Evolutionary conservation across 2,329 filamentous ascomycete genomes (phyloP).

Genomic region (Colletotrichum aenigma): DNA sequence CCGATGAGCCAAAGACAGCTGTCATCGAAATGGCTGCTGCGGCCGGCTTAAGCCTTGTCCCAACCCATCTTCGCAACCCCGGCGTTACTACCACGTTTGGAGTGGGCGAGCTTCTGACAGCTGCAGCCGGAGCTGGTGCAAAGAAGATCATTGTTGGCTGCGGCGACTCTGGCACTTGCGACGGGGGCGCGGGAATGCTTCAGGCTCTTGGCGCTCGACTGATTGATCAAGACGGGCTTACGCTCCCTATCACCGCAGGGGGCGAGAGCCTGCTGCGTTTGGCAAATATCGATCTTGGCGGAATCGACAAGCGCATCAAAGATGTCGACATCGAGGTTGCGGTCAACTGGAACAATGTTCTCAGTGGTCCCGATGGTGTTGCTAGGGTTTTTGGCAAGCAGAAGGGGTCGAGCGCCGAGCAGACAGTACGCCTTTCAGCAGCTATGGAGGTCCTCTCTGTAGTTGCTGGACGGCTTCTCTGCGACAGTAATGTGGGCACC

Average conservation of each 20-base stretch:
- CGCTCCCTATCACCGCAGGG: constrained; percentile 42
- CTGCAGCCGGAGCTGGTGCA: constrained; percentile 49
- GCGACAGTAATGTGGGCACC: constrained; percentile 35
- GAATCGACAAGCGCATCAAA: constrained; percentile 40
- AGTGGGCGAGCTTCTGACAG: constrained; percentile 51
- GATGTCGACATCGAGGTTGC: constrained; percentile 49
- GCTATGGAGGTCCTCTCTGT: constrained; percentile 47
- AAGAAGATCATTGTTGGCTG: constrained; percentile 53
- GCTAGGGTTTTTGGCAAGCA: constrained; percentile 56
- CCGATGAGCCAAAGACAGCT: constrained; percentile 35
- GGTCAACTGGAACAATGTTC: constrained; percentile 56
- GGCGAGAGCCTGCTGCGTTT: constrained; percentile 42
- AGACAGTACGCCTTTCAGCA: constrained; percentile 44
- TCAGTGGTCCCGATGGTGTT: constrained; percentile 52
- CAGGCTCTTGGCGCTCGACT: constrained; percentile 54
- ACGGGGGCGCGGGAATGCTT: constrained; percentile 58
- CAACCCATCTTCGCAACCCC: constrained; percentile 46
- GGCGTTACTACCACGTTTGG: constrained; percentile 54
- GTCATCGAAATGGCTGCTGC: constrained; percentile 59
- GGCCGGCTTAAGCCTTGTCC: constrained; percentile 54
- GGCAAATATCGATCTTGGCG: constrained; percentile 40
- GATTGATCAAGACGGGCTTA: constrained; percentile 37
- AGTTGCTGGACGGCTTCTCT: constrained; percentile 35
- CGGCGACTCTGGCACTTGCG: constrained; percentile 58
- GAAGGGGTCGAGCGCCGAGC: constrained; percentile 49